Evolutionary conservation across 352 stramenopile genomes (phyloP), one percentile per base, ranked within the genome.

Genomic region (Pythium dissotocum): DNA sequence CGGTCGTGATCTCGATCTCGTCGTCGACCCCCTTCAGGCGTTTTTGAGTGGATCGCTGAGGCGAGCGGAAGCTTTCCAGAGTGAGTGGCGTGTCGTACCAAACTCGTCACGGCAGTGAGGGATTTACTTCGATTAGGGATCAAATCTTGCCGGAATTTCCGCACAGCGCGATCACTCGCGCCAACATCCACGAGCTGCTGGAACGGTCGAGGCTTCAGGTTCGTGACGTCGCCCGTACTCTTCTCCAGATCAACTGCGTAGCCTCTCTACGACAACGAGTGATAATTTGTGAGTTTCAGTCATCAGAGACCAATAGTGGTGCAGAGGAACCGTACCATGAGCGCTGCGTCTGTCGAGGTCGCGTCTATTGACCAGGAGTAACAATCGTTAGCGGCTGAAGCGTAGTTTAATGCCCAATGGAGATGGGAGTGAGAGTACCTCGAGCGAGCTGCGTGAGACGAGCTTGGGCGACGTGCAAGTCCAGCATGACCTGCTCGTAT

Each of bases 401-500:
- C 12, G 26, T 48, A 36, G 21, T 21, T 6, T 6, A 30, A 53
- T 14, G 3, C 5, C 21, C 5, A 14, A 10, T 30, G 46, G 4
- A 32, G 4, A 24, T 14, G n/a, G 14, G 6, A 28, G 54, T 32
- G 18, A 40, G 36, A 5, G 10, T 65, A 91, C 83, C 81, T 83
- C 83, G 69, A 10, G 84, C 83, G 1, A 83, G 14, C 62, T 92
- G 84, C 3, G 83, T 83, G 26, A 93, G 74, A 1, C 79, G 81
- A 58, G 90, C 86, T 67, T 94, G 86, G 6, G 86, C 79, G 8
- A 78, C 84, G 55, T 94, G 86, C 9, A 94, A 72, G 59, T 94
- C 86, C 68, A 94, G 77, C 84, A 93, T 94, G 26, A 91, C 86
- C 61, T 94, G 86, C 36, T 94, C 85, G 52, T 94, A 94, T 53